Evolutionary conservation across 108 stramenopile species (phyloP), one percentile per base, ranked within the genome.

Genomic region (Licmophora abbreviata): DNA sequence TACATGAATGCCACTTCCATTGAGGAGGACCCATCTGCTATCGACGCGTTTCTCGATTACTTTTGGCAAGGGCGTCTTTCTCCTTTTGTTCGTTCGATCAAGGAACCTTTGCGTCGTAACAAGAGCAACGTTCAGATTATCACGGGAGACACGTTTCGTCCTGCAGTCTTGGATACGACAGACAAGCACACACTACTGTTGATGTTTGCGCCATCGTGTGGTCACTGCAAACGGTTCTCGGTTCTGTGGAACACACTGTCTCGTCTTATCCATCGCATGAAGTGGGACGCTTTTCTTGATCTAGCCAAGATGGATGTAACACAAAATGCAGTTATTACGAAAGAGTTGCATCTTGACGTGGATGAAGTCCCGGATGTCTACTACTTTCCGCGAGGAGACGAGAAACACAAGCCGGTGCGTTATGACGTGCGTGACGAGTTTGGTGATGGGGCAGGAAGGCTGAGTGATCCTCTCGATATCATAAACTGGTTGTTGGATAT

Each of bases 141-240:
- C 10, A 73, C 71, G 7, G 71, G 67, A 0, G 57, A 65, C 21
- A 65, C 62, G 14, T 66, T 76, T 50, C 48, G 68, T 46, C 40
- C 54, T 14, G 48, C 63, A 59, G 63, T 74, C 0, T 65, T 69
- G 59, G 56, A 66, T 21, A 48, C 57, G 27, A 27, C 58, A 28
- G 59, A 66, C 21, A 53, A 55, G 8, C 78, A 87, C 54, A 65
- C 70, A 14, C 71, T 87, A 33, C 29, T 83, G 9, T 61, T 71
- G 5, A 40, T 83, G 1, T 66, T 75, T 40, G 46, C 76, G 24
- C 68, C 74, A 0, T 73, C 78, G 9, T 87, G 85, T 59, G 85
- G 85, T 8, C 85, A 87, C 51, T 87, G 81, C 63, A 87, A 87
- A 51, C 73, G 85, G 8, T 83, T 87, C 35, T 63, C 67, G 10